Evolutionary conservation across 768 basidiomycete genomes (phyloP), one percentile per base, ranked within the genome.

Genomic region (Tylopilus sp.): DNA sequence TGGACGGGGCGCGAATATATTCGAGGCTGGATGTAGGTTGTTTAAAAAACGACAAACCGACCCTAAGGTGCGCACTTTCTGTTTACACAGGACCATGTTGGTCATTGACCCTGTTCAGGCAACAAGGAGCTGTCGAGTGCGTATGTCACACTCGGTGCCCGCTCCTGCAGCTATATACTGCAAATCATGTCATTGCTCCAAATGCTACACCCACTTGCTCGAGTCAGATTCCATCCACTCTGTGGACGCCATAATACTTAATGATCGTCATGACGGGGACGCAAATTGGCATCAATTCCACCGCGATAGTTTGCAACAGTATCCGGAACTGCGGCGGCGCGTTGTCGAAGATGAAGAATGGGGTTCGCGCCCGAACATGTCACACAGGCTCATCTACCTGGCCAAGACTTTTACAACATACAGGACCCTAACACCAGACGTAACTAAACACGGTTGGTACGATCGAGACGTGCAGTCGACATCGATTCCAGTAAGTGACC

Each of bases 381-480:
- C 57, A 37, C 55, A 70, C 62, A 59, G 76, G 44, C 74, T 84
- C 26, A 70, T 71, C 6, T 63, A 79, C 40, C 68, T 78, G 21
- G 82, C 87, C 11, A 64, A 72, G 48, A 71, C 68, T 21, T 87
- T 80, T 57, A 60, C 56, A 10, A 67, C 68, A 31, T 84, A 82
- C 62, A 76, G 70, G 38, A 80, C 86, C 3, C 50, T 77, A 16
- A 77, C 78, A 55, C 37, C 57, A 10, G 58, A 67, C 9, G 66
- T 66, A 29, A 71, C 76, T n/a, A 67, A 63, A 38, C 64, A 66
- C 21, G 88, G 87, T 4, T 89, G 82, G 80, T 89, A 89, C 58
- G 87, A 90, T 53, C 60, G 63, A 49, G 64, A 61, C 45, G 51
- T 51, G 37, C 63, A 63, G 52, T 44, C 54, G 5, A 45, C 42